These are phyloP conservation scores for Penicillium herquei DNA, from an alignment of 495 filamentous ascomycete species.

Conservation along the genomic window DNA sequence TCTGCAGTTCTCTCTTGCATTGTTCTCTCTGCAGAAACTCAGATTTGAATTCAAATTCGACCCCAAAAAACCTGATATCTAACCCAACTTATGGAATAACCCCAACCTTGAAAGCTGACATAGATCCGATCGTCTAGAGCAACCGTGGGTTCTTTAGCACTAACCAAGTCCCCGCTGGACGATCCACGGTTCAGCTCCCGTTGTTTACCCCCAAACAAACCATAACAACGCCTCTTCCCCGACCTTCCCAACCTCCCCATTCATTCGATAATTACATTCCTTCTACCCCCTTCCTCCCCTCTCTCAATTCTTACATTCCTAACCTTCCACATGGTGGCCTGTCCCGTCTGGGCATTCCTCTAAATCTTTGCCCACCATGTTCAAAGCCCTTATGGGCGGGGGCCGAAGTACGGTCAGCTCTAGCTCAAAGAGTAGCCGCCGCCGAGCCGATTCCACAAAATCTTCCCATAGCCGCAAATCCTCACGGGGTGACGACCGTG, in stretches of 20 bases:
- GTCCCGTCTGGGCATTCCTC: slow-evolving; percentile 21
- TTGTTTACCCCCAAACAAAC: slow-evolving; percentile 36
- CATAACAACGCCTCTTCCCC: slow-evolving; percentile 23
- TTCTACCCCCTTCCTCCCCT: slow-evolving; percentile 4
- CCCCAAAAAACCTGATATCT: too few relatives aligned
- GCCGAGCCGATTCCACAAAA: slow-evolving; percentile 32
- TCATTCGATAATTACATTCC: slow-evolving; percentile 11
- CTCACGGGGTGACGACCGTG: slow-evolving; percentile 56
- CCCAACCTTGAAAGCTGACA: neutral
- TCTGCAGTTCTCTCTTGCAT: slow-evolving; percentile 2
- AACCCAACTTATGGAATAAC: too few relatives aligned
- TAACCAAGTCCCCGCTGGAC: slow-evolving; percentile 15
- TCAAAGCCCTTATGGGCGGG: slow-evolving; percentile 47
- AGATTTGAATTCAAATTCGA: too few relatives aligned
- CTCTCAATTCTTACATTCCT: slow-evolving; percentile 19
- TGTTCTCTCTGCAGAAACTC: neutral
- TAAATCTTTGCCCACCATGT: slow-evolving; percentile 42
- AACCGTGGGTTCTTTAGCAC: slow-evolving; percentile 17
- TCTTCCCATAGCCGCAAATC: slow-evolving; percentile 48
- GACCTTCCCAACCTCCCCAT: slow-evolving; percentile 3
- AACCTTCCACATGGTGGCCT: slow-evolving; percentile 33
- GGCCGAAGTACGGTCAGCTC: slow-evolving; percentile 34
- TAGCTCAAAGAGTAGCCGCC: slow-evolving; percentile 34
- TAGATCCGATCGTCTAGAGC: slow-evolving; percentile 28
- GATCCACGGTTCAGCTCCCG: slow-evolving; percentile 45